Conservation (phyloP, 2,329 filamentous ascomycete species). For the Falciphora oryzae region DNA sequence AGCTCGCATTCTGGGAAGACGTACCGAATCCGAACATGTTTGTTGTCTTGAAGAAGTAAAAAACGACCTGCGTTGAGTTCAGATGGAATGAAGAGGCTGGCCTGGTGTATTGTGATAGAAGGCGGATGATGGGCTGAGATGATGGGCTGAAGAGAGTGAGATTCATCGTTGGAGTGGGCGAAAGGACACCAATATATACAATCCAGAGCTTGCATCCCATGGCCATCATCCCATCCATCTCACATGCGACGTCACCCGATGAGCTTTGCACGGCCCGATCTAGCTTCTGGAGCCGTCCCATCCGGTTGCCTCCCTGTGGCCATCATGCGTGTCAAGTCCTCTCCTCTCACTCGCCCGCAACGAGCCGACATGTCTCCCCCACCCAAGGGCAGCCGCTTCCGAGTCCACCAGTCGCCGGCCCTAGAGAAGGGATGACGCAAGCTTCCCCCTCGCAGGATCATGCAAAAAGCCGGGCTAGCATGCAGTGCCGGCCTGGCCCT, state of each 20-base stretch:
- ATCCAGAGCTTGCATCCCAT: not conserved
- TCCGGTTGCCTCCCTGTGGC: not conserved
- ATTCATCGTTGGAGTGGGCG: not conserved
- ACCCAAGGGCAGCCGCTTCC: too few relatives aligned
- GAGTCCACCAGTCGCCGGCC: not conserved
- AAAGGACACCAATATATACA: not conserved
- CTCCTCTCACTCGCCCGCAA: too few relatives aligned
- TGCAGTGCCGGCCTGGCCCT: not conserved
- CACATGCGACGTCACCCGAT: not conserved
- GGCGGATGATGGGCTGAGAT: not conserved
- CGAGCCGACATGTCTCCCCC: too few relatives aligned
- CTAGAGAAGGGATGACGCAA: not conserved
- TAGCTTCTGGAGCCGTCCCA: not conserved
- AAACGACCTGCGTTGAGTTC: not conserved
- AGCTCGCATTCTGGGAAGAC: too few relatives aligned
- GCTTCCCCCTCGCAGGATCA: not conserved
- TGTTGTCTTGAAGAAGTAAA: not conserved
- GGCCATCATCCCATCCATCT: not conserved
- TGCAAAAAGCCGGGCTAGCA: not conserved
- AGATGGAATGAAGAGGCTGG: not conserved
- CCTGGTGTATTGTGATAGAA: not conserved
- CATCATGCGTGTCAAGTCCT: too few relatives aligned
- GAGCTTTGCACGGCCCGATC: not conserved
- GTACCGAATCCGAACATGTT: slow-evolving; percentile 11
- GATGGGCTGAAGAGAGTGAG: too few relatives aligned